Conservation (phyloP, 371 early-diverging fungal species). For the Batrachochytrium dendrobatidis region DNA sequence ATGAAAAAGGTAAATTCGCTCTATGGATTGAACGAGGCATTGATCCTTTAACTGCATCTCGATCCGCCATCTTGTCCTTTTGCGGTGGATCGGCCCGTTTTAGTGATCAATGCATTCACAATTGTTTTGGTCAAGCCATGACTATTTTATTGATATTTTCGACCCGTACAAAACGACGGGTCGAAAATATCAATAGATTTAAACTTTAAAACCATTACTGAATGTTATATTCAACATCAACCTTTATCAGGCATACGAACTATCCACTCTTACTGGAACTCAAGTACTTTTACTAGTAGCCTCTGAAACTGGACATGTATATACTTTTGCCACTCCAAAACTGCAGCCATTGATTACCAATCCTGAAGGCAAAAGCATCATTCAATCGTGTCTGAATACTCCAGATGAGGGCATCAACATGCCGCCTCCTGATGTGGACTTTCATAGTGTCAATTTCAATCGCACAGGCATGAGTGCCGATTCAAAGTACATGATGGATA, state of each 20-base stretch:
- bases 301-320: conserved; percentile 96
- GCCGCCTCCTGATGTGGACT: neutral
- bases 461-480: too few species aligned
- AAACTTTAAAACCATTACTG: neutral
- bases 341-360: conserved; percentile 92
- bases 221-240: neutral
- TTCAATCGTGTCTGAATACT: conserved; percentile 89
- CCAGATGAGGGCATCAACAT: too few species aligned
- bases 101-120: too few species aligned
- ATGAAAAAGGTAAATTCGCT: conserved; percentile 81
- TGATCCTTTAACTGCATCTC: neutral
- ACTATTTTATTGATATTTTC: too few species aligned
- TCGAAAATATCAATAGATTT: neutral
- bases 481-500: too few species aligned
- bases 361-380: conserved; percentile 88
- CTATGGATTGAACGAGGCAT: neutral
- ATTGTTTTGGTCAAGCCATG: too few species aligned
- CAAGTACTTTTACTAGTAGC: conserved; percentile 94
- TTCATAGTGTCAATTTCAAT: too few species aligned
- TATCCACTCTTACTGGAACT: conserved; percentile 93
- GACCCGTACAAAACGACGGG: neutral
- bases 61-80: neutral
- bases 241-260: conserved; percentile 85
- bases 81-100: too few species aligned
- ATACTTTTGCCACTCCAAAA: conserved; percentile 96